Percentiles rank a stretch among this genome's conserved stretches.
These are phyloP conservation scores for Lophiotrema nucula DNA, from an alignment of 495 filamentous ascomycete species.

Conservation along the genomic window DNA sequence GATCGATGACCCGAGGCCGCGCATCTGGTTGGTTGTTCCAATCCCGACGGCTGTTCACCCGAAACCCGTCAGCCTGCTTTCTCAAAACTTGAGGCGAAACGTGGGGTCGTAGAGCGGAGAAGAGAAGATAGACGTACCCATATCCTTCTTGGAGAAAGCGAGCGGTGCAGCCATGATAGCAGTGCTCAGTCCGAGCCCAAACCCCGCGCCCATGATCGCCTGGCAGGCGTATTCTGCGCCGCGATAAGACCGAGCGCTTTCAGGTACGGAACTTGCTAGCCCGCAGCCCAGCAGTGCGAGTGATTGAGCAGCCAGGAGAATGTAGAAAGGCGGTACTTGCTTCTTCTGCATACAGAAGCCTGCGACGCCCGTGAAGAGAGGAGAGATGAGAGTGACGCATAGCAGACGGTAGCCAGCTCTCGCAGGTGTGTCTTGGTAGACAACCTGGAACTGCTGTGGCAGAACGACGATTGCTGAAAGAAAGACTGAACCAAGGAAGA, in stretches of 20 bases:
- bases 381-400: conserved; percentile 7
- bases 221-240: conserved; percentile 9
- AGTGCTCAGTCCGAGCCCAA: conserved; percentile 8
- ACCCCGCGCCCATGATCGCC: conserved; percentile 15
- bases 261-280: background rate
- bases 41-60: conserved; percentile 4
- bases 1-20: conserved; percentile 6
- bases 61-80: background rate
- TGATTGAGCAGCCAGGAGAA: background rate
- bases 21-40: conserved; percentile 12
- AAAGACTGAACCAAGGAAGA: conserved; percentile 15
- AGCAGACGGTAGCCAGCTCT: conserved; percentile 15
- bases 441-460: conserved; percentile 17
- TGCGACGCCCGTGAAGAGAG: conserved; percentile 7
- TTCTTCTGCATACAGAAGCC: background rate
- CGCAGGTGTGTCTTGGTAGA: conserved; percentile 6
- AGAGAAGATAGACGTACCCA: conserved; percentile 5
- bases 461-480: conserved; percentile 10
- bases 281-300: conserved; percentile 8
- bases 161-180: conserved; percentile 18
- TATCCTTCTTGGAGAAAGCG: background rate
- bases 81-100: too few relatives aligned
- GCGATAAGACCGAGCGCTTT: background rate
- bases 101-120: background rate
- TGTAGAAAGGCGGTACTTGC: conserved; percentile 2